These are phyloP conservation scores for Magnolia officinalis DNA, from an alignment of 164 flowering plant genomes.

Conservation along the genomic window DNA sequence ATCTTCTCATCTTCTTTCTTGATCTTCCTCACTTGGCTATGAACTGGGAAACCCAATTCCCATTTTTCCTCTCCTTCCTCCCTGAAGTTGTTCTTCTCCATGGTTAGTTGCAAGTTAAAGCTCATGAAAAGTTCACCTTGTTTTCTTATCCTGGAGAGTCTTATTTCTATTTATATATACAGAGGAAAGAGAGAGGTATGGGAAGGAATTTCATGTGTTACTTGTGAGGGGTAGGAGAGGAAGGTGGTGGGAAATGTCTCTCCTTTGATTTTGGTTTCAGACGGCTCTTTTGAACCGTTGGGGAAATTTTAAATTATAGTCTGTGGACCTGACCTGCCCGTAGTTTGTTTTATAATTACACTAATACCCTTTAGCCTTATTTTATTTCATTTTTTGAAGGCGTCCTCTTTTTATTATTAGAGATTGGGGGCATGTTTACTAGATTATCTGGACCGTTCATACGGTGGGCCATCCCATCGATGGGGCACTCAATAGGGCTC, in stretches of 20 bases:
- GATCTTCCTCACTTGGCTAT: conserved; percentile 68
- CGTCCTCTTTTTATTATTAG: neutral
- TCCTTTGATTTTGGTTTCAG: neutral
- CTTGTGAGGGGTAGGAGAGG: conserved; percentile 2
- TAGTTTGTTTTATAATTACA: neutral
- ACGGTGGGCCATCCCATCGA: too few species aligned
- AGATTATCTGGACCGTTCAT: too few species aligned
- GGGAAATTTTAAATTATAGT: neutral
- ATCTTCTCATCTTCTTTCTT: conserved; percentile 59
- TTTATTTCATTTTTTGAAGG: too few species aligned
- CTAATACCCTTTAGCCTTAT: neutral
- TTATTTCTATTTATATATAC: neutral
- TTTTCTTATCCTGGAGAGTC: neutral
- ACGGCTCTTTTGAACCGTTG: conserved; percentile 14
- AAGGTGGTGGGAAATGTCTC: conserved; percentile 7
- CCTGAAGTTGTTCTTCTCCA: neutral
- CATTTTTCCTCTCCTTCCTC: conserved; percentile 1
- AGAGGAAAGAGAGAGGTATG: neutral
- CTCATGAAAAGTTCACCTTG: neutral
- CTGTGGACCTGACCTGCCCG: neutral
- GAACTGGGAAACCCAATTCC: conserved; percentile 25
- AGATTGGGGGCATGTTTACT: neutral
- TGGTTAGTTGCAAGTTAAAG: neutral
- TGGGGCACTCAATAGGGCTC: neutral
- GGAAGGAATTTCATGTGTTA: neutral